Evolutionary conservation across 1,139 yeast species (phyloP).

Genomic region (Lodderomyces metapsilosis): DNA sequence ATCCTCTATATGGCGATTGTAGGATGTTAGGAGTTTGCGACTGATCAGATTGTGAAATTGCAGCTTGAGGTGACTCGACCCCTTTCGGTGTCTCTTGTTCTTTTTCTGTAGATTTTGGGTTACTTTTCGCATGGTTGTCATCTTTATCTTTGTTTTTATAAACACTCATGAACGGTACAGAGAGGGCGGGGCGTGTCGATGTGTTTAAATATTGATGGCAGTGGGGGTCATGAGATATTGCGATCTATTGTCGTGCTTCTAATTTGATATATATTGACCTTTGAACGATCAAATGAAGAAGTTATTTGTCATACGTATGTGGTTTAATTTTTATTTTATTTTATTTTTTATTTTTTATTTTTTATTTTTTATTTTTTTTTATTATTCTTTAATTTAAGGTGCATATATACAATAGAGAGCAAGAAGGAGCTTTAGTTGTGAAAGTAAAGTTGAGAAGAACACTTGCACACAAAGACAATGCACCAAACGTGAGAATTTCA

Average conservation of each 20-base stretch:
- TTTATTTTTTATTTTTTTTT: no score
- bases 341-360: no score
- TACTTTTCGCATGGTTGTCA: slow-evolving; percentile 2
- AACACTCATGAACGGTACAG: slow-evolving; percentile 13
- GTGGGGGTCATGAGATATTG: not conserved
- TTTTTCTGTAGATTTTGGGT: slow-evolving; percentile 2
- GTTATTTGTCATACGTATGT: not conserved
- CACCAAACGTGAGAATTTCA: no score
- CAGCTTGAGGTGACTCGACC: slow-evolving; percentile 5
- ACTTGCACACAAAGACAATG: no score
- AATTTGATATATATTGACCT: not conserved
- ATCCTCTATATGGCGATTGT: slow-evolving; percentile 8
- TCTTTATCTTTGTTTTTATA: slow-evolving; percentile 15
- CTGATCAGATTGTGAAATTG: slow-evolving; percentile 1
- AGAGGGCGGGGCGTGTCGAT: not conserved
- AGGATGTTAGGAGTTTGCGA: slow-evolving; percentile 1
- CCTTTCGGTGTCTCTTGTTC: slow-evolving; percentile 5
- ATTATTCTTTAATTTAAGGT: no score
- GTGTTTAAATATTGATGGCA: not conserved
- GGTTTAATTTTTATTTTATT: not conserved
- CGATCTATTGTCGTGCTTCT: not conserved
- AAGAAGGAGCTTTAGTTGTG: no score
- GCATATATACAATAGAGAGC: no score
- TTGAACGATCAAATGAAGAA: not conserved
- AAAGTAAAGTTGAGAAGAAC: no score